A percentile compares a stretch with the other conserved stretches of the same genome.
Evolutionary conservation across 306 rosid genomes (phyloP).

Genomic region (Quercus parvula): DNA sequence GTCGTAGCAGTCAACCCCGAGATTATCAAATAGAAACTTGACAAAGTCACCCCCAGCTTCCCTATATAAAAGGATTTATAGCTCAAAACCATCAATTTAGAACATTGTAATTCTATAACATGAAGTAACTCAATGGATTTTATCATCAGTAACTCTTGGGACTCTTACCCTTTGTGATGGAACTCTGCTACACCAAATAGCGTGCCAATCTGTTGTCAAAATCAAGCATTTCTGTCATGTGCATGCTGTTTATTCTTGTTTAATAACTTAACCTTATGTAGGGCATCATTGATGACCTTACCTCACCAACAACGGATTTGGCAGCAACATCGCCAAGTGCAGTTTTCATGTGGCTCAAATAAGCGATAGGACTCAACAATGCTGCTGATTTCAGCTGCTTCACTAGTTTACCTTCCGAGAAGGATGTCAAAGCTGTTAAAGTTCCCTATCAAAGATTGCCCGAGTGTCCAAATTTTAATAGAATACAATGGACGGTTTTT

Average conservation of each 20-base stretch:
- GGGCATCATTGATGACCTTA: constrained; percentile 2
- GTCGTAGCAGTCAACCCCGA: constrained; percentile 62
- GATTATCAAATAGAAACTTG: constrained; percentile 39
- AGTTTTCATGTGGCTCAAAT: constrained; percentile 73
- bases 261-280: not conserved
- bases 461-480: not conserved
- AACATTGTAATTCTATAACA: not conserved
- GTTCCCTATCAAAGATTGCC: constrained; percentile 61
- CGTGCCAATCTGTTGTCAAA: constrained; percentile 38
- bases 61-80: constrained; percentile 31
- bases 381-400: constrained; percentile 67
- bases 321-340: constrained; percentile 53
- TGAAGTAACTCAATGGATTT: not conserved
- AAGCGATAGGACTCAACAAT: constrained; percentile 70
- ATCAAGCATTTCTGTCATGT: not conserved
- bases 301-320: constrained; percentile 64
- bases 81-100: not conserved
- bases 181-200: constrained; percentile 71
- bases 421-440: constrained; percentile 62
- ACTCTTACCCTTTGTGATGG: constrained; percentile 60
- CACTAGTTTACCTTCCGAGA: constrained; percentile 63
- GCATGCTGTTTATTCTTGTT: not conserved
- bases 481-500: not conserved
- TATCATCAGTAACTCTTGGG: not conserved
- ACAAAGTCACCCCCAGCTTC: constrained; percentile 37